Evolutionary conservation across 495 filamentous ascomycete species (phyloP).

Genomic region (Penicillium maclennaniae): DNA sequence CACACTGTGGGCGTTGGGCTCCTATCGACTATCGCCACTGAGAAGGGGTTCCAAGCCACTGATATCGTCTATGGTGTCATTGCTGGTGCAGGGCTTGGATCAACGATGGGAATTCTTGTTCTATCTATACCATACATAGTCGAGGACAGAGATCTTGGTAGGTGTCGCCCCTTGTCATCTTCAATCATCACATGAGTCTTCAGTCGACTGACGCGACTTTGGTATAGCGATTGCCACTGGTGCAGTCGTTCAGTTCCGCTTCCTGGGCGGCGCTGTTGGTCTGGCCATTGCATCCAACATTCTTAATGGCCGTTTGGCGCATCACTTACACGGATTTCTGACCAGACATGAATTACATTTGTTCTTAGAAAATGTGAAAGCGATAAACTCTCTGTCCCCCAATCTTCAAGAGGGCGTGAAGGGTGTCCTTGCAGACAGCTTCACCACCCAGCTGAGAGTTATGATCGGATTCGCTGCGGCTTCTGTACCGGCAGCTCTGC

Average conservation of each 20-base stretch:
- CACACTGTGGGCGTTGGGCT: constrained; percentile 51
- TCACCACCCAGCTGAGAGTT: constrained; percentile 21
- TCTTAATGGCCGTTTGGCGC: constrained; percentile 23
- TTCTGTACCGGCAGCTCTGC: constrained; percentile 19
- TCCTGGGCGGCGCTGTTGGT: constrained; percentile 56
- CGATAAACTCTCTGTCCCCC: constrained; percentile 7
- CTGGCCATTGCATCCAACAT: constrained; percentile 41
- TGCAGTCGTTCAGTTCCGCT: constrained; percentile 50
- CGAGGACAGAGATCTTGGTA: constrained; percentile 44
- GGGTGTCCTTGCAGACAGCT: constrained; percentile 19
- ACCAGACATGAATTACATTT: constrained; percentile 20
- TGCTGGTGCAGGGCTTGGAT: constrained; percentile 49
- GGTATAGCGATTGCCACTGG: constrained; percentile 49
- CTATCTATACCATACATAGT: constrained; percentile 50
- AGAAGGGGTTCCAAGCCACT: constrained; percentile 24
- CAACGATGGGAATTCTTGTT: constrained; percentile 39
- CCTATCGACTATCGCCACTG: constrained; percentile 38
- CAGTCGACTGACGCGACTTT: neutral
- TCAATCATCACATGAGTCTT: neutral
- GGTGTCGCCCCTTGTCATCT: neutral
- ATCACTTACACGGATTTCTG: constrained; percentile 18
- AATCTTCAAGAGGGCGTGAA: constrained; percentile 14
- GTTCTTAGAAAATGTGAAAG: constrained; percentile 22
- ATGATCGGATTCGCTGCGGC: constrained; percentile 33
- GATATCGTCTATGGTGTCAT: constrained; percentile 53